Conservation (phyloP, 306 rosid species). For the Oxytropis ochrocephala region DNA sequence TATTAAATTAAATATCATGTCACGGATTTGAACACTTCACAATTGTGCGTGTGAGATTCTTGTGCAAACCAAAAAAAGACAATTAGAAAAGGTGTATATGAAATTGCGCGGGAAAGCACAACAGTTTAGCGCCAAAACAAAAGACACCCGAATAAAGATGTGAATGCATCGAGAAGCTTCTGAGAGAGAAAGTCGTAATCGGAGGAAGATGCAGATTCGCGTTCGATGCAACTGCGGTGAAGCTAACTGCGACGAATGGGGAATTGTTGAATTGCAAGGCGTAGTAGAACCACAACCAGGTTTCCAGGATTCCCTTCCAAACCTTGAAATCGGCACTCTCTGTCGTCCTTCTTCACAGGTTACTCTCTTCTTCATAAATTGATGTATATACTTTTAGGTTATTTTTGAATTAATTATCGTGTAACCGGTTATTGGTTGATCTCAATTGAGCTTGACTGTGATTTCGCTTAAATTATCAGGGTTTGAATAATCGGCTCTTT, state of each 20-base stretch:
- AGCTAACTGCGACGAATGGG: constrained; percentile 72
- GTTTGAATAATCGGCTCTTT: not conserved
- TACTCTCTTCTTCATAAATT: too few relatives aligned
- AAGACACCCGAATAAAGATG: not conserved
- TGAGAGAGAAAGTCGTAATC: not conserved
- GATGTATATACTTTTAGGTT: too few relatives aligned
- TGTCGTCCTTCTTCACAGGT: constrained; percentile 81
- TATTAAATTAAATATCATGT: too few relatives aligned
- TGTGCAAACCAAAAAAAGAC: too few relatives aligned
- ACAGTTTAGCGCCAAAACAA: not conserved
- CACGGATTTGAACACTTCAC: too few relatives aligned
- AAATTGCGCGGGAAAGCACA: constrained; percentile 10
- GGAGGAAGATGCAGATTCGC: constrained; percentile 52
- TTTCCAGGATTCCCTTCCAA: constrained; percentile 51
- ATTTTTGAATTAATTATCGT: too few relatives aligned
- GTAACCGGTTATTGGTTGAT: not conserved
- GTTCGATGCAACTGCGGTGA: constrained; percentile 58
- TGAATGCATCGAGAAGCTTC: not conserved
- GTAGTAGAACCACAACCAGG: constrained; percentile 54
- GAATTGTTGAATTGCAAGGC: constrained; percentile 70
- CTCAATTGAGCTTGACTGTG: not conserved
- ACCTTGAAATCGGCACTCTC: constrained; percentile 60
- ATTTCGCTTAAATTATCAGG: not conserved
- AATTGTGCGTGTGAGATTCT: too few relatives aligned
- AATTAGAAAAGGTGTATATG: not conserved